Evolutionary conservation across 345 rosid species (phyloP).

Genomic region (Citrus sinensis): DNA sequence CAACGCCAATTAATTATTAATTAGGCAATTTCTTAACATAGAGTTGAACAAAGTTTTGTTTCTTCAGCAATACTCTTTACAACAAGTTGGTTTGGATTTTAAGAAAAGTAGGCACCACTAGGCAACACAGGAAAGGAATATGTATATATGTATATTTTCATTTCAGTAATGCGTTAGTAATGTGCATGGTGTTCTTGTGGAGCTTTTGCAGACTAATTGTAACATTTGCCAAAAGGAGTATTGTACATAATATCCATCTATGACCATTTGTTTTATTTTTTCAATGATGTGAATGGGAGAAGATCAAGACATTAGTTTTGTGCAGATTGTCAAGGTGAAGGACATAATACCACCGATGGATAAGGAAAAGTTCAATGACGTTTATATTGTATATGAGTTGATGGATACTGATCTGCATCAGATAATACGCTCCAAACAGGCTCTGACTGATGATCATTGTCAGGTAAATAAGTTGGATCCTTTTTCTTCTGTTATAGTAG

Average conservation of each 20-base stretch:
- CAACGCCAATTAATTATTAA: background rate
- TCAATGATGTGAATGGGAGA: constrained; percentile 4
- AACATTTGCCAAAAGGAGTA: background rate
- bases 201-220: background rate
- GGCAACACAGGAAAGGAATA: background rate
- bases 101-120: background rate
- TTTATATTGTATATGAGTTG: constrained; percentile 77
- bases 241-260: background rate
- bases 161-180: background rate
- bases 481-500: background rate
- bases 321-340: constrained; percentile 75
- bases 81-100: background rate
- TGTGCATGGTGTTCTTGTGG: background rate
- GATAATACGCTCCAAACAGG: constrained; percentile 77
- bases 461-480: constrained; percentile 43
- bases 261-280: background rate
- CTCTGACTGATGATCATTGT: constrained; percentile 81
- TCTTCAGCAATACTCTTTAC: background rate
- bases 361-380: constrained; percentile 74
- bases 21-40: background rate
- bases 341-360: constrained; percentile 76
- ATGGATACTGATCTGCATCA: constrained; percentile 96
- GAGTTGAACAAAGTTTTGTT: background rate
- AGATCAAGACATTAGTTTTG: background rate
- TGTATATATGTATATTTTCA: background rate